Evolutionary conservation across 805 yeast genomes (phyloP).

Genomic region (Candida khao-thaluensis): DNA sequence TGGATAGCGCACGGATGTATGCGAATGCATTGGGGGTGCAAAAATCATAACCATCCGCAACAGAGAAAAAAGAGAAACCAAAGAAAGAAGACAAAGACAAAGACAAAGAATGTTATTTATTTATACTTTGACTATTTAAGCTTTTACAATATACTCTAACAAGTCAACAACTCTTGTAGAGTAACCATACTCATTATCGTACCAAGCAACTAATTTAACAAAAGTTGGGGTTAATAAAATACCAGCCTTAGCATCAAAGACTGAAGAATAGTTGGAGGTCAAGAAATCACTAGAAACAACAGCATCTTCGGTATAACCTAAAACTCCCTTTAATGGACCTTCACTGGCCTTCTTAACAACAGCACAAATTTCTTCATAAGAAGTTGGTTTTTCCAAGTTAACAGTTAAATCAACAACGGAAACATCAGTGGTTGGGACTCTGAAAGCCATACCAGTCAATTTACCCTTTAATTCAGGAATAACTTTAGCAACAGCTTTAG

Average conservation of each 20-base stretch:
- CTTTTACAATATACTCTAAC: constrained; percentile 22
- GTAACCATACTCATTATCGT: constrained; percentile 38
- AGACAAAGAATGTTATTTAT: not conserved
- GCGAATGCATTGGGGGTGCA: too few species aligned
- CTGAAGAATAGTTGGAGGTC: constrained; percentile 28
- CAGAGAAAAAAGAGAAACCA: too few species aligned
- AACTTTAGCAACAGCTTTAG: constrained; percentile 38
- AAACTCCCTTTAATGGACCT: constrained; percentile 34
- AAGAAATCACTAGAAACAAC: constrained; percentile 36
- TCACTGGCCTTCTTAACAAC: constrained; percentile 31
- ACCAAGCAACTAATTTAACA: constrained; percentile 37
- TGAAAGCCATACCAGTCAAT: constrained; percentile 36
- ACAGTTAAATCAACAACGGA: constrained; percentile 38
- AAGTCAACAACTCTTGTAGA: constrained; percentile 38
- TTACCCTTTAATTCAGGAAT: constrained; percentile 38
- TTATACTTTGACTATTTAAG: not conserved
- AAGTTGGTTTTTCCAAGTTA: constrained; percentile 29
- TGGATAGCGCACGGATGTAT: too few species aligned
- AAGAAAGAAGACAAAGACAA: not conserved
- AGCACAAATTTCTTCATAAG: constrained; percentile 34
- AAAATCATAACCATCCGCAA: too few species aligned
- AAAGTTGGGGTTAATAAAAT: constrained; percentile 36
- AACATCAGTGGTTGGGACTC: constrained; percentile 37
- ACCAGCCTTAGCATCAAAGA: constrained; percentile 36
- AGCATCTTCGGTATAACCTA: constrained; percentile 36